Conservation (phyloP, 1,284 basidiomycete genomes). For the Nidula niveotomentosa region DNA sequence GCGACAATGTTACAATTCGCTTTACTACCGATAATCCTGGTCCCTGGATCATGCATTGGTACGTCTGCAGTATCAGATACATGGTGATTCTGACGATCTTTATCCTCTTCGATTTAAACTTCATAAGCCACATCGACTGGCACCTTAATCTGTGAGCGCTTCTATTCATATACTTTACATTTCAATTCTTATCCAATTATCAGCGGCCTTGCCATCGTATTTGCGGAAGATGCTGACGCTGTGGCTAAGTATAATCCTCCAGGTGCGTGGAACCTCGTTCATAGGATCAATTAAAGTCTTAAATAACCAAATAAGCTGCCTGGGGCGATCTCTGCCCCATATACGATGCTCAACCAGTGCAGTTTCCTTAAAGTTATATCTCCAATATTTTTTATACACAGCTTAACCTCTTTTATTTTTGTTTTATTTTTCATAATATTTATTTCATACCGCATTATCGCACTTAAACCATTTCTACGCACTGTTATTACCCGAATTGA, state of each 20-base stretch:
- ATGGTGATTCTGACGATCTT: not conserved
- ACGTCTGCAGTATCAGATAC: not conserved
- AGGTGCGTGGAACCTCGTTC: constrained; percentile 6
- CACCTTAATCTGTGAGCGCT: constrained; percentile 20
- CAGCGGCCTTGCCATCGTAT: constrained; percentile 30
- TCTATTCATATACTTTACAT: not conserved
- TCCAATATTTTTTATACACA: too few relatives aligned
- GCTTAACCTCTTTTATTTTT: too few relatives aligned
- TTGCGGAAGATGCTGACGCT: constrained; percentile 26
- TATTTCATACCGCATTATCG: too few relatives aligned
- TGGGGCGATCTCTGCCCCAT: constrained; percentile 29
- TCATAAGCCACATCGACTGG: constrained; percentile 34
- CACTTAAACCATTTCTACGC: too few relatives aligned
- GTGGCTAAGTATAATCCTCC: constrained; percentile 12
- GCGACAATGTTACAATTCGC: constrained; percentile 31
- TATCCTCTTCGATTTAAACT: not conserved
- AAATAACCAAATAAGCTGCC: constrained; percentile 9
- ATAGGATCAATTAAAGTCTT: not conserved
- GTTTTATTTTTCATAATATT: too few relatives aligned
- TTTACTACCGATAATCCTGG: constrained; percentile 30
- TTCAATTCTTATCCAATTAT: constrained; percentile 1
- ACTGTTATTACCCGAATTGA: too few relatives aligned
- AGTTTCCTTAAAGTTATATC: too few relatives aligned
- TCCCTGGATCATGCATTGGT: constrained; percentile 40
- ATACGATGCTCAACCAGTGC: constrained; percentile 11